These are phyloP conservation scores for Ophiostoma sp. DNA, from an alignment of 2,329 filamentous ascomycete genomes.

Conservation along the genomic window DNA sequence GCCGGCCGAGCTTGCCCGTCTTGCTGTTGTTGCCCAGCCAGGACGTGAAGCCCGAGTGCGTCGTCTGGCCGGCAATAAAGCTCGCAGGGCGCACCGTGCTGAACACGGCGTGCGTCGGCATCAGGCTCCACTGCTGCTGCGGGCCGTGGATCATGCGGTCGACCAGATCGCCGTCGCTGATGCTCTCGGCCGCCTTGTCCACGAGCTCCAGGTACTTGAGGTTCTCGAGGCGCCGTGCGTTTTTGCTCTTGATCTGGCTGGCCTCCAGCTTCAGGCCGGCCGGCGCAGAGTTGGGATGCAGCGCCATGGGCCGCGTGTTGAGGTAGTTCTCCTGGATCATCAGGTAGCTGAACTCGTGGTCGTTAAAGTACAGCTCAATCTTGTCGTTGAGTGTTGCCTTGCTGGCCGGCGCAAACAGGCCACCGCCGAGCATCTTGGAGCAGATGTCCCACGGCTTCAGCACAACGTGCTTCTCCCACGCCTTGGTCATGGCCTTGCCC, in stretches of 20 bases:
- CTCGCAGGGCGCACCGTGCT: conserved; percentile 90
- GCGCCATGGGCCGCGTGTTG: conserved; percentile 65
- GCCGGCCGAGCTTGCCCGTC: conserved; percentile 67
- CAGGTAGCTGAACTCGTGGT: conserved; percentile 93
- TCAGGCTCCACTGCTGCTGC: conserved; percentile 96
- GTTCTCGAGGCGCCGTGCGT: conserved; percentile 40
- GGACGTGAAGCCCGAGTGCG: conserved; percentile 70
- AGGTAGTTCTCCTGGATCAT: conserved; percentile 99
- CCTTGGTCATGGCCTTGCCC: conserved; percentile 89
- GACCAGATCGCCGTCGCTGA: conserved; percentile 92
- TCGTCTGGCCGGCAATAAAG: conserved; percentile 73
- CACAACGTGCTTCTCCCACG: conserved; percentile 96
- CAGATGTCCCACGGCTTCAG: conserved; percentile 98
- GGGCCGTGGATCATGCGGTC: conserved; percentile 98
- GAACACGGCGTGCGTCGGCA: conserved; percentile 94
- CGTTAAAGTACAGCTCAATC: conserved; percentile 98
- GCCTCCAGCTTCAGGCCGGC: conserved; percentile 56
- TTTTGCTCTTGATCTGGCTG: neutral
- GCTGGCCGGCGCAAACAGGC: conserved; percentile 77
- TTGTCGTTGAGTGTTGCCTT: conserved; percentile 92
- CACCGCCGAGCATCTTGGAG: conserved; percentile 80
- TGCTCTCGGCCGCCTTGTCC: conserved; percentile 86
- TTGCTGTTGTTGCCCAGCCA: conserved; percentile 98
- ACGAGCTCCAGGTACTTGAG: conserved; percentile 81
- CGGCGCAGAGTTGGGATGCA: conserved; percentile 50